Base-by-base conservation (phyloP, 306 rosid species). In the Elaeagnus macrophylla region DNA sequence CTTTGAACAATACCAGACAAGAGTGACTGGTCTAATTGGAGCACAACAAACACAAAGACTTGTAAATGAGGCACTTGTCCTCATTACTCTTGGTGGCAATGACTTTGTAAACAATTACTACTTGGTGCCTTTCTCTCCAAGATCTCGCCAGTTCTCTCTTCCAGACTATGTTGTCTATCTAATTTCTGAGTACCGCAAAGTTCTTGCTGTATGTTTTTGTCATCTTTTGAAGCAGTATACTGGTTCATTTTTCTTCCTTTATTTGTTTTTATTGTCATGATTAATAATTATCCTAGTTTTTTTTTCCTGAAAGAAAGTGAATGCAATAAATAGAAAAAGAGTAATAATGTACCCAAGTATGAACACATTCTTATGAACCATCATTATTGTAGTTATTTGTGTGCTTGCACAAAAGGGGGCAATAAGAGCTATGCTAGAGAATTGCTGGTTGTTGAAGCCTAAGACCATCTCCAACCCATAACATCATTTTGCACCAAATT, bases 101-200 rank as follows among this genome's bases (percentile, higher is more conserved):
- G 96, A 88, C 59, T 88, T 88, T 59, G 96, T 88, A 19, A 88
- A 88, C 82, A 88, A 88, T 53, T 88, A 82, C 66, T 88, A 84
- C 58, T 67, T 84, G 67, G 78, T 88, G 3, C 96, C 94, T 3
- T 84, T 38, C 72, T 88, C 94, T 1, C 84, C 84, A 14, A 82
- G 96, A 76, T 88, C 95, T 61, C 95, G 94, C 37, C 94, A 87
- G 25, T 87, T 59, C 52, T 49, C 95, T 56, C 95, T 87, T 20
- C 95, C 95, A 0, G 83, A 87, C 44, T 87, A 83, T 38, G 94
- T 87, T 11, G 76, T 73, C 35, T 83, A 69, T 39, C 19, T 87
- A 71, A 75, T 87, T 0, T 83, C 94, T 0, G 95, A 87, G 71
- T 87, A 87, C 48, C 84, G 78, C 38, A 85, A 85, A 79, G 50